Percentiles rank a stretch among this genome's conserved stretches.
Evolutionary conservation across 352 stramenopile genomes (phyloP).

Genomic region (Pythium angustatum): DNA sequence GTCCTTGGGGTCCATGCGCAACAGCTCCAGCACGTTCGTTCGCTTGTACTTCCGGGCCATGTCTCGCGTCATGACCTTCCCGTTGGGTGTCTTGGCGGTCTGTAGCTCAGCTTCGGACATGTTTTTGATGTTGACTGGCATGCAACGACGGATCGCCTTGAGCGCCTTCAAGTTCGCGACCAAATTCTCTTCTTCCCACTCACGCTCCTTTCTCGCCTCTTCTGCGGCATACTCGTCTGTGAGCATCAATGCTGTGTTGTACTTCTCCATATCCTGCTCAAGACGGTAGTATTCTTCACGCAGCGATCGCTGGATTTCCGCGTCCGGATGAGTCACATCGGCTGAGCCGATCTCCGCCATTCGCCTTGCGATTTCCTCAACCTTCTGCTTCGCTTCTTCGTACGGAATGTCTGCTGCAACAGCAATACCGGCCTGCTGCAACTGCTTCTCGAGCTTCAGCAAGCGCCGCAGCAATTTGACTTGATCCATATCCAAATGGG

Average conservation of each 20-base stretch:
- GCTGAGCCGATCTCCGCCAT: conserved; percentile 93
- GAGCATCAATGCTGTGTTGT: conserved; percentile 91
- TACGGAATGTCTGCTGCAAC: conserved; percentile 93
- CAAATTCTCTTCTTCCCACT: conserved; percentile 92
- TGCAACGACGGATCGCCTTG: conserved; percentile 89
- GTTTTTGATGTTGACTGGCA: conserved; percentile 92
- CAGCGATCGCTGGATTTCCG: conserved; percentile 77
- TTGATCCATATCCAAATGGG: conserved; percentile 76
- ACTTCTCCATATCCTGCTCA: conserved; percentile 94
- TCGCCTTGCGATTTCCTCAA: conserved; percentile 87
- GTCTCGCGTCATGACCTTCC: conserved; percentile 72
- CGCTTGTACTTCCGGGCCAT: conserved; percentile 92
- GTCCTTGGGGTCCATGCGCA: conserved; percentile 85
- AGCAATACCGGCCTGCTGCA: conserved; percentile 83
- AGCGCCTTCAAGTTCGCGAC: conserved; percentile 86
- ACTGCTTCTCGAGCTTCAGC: conserved; percentile 82
- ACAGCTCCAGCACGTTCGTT: conserved; percentile 90
- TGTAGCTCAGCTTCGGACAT: conserved; percentile 88
- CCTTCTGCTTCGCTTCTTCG: conserved; percentile 90
- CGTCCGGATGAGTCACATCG: conserved; percentile 86
- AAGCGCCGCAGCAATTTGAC: conserved; percentile 77
- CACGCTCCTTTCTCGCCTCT: conserved; percentile 86
- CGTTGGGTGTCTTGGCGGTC: conserved; percentile 64
- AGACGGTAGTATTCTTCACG: conserved; percentile 93
- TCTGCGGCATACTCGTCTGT: conserved; percentile 92